These are phyloP conservation scores for Beauveria sp. DNA, from an alignment of 2,329 filamentous ascomycete species.

Conservation along the genomic window DNA sequence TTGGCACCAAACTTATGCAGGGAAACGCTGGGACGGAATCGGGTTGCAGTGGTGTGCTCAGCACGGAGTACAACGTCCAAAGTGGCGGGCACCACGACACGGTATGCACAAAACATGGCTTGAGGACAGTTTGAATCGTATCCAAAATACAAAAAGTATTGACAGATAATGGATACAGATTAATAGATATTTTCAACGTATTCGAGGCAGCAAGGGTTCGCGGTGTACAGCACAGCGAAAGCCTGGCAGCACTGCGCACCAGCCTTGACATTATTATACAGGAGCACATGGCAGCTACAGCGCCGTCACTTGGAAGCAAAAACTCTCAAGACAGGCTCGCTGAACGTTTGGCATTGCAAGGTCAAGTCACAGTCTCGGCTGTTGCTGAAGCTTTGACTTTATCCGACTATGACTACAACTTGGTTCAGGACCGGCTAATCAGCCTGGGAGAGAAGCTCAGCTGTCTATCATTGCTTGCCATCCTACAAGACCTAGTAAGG, in stretches of 20 bases:
- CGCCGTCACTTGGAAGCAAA: background rate
- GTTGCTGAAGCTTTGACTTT: background rate
- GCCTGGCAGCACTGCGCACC: background rate
- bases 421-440: background rate
- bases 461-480: background rate
- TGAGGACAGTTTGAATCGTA: too few relatives aligned
- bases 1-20: background rate
- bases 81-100: background rate
- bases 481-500: background rate
- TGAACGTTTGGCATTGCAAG: background rate
- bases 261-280: background rate
- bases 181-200: background rate
- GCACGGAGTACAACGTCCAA: background rate
- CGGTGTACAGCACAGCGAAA: background rate
- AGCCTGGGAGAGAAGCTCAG: slow-evolving; percentile 4
- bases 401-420: background rate
- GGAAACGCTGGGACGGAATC: background rate
- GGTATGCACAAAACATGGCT: background rate
- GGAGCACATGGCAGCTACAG: background rate
- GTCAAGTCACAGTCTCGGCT: background rate
- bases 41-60: slow-evolving; percentile 4
- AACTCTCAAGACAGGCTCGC: background rate
- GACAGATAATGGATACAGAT: background rate
- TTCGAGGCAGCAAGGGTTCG: background rate
- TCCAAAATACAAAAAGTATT: background rate